phyloP scores from a whole-genome alignment of 2,329 filamentous ascomycete genomes.

The Gyromitra esculenta region DNA sequence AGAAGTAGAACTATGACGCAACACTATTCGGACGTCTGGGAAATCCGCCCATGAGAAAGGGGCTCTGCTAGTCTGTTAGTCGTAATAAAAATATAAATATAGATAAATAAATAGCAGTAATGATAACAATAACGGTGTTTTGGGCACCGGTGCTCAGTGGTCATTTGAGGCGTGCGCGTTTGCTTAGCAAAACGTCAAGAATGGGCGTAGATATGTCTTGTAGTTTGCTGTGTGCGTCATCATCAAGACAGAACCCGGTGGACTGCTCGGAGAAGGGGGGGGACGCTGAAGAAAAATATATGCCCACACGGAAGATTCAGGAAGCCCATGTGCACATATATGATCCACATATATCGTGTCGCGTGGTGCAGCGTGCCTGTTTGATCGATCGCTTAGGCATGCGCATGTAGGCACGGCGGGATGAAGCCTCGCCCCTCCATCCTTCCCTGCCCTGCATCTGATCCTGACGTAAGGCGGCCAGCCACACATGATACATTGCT shows the following conservation, averaged over 20 bases:
- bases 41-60: background rate
- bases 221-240: slow-evolving; percentile 41
- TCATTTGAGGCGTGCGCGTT: slow-evolving; percentile 26
- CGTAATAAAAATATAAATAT: background rate
- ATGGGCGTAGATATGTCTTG: slow-evolving; percentile 32
- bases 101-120: background rate
- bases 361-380: slow-evolving; percentile 44
- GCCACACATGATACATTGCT: slow-evolving; percentile 1
- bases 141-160: slow-evolving; percentile 32
- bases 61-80: slow-evolving; percentile 31
- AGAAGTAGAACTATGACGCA: slow-evolving; percentile 38
- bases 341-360: slow-evolving; percentile 47
- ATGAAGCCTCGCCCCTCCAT: slow-evolving; percentile 24
- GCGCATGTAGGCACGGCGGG: slow-evolving; percentile 44
- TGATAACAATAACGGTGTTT: slow-evolving; percentile 14
- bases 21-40: background rate
- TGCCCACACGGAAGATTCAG: slow-evolving; percentile 34
- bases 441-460: slow-evolving; percentile 25
- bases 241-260: slow-evolving; percentile 35
- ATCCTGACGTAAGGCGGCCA: slow-evolving; percentile 31
- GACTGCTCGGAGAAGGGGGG: slow-evolving; percentile 8
- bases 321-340: slow-evolving; percentile 47
- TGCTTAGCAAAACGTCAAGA: slow-evolving; percentile 17
- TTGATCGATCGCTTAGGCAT: slow-evolving; percentile 46
- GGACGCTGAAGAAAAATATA: background rate